Evolutionary conservation across 2,329 filamentous ascomycete species (phyloP), one percentile per base, ranked within the genome.

Genomic region (Colletotrichum eremochloae): DNA sequence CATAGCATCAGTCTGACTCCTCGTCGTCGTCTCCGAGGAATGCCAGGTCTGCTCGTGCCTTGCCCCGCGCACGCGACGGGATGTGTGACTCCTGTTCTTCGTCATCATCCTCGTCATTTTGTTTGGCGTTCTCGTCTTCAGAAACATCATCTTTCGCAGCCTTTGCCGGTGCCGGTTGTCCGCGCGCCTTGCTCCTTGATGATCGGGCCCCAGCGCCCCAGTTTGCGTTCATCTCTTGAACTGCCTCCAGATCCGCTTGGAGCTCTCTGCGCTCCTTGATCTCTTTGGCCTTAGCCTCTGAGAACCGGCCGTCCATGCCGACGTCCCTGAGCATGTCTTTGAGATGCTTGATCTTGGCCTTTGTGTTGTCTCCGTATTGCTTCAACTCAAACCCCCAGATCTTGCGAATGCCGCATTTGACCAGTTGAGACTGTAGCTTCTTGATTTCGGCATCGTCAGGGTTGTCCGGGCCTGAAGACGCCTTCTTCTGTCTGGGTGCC

Each of bases 381-480:
- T 94, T 94, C 38, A 99, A 87, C 81, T 98, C 94, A 74, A 92
- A 91, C 62, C 89, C 89, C 96, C 96, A 99, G 73, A 98, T 89
- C 80, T 98, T 98, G 65, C 94, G 92, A 67, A 98, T 90, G 40
- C 96, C 96, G 78, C 96, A 99, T 82, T 98, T 97, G 57, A 92
- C 84, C 8, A 99, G 88, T 81, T 96, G 94, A 11, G 91, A 89
- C 82, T 98, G 96, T 4, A 98, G 86, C 61, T 91, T 93, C 81
- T 97, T 98, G 79, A 98, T 93, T 80, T 97, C 93, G 4, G 89
- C 91, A 71, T 94, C 90, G 72, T 95, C 89, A 0, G 92, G 89
- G 74, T 94, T 88, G 74, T 94, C 89, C 0, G 91, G 87, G 24
- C 79, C 81, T 31, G 74, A 53, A 12, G 80, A n/a, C 31, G 61